Conservation (phyloP, 2,329 filamentous ascomycete species). For the Aspergillus sp. region DNA sequence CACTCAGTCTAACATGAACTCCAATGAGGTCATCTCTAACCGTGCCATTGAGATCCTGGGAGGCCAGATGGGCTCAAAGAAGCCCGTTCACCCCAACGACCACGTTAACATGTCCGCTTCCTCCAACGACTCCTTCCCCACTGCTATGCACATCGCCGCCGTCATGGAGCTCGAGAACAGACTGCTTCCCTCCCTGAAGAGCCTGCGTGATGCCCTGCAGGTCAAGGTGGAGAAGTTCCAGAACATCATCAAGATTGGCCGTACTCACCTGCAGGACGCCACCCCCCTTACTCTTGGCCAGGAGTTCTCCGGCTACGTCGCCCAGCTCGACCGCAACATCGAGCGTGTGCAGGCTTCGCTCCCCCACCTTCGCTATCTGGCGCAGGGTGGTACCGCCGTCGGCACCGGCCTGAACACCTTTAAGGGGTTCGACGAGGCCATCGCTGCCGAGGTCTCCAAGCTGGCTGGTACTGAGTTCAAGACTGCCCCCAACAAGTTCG, state of each 20-base stretch:
- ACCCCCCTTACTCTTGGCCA: conserved; percentile 93
- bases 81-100: conserved; percentile 98
- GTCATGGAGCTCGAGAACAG: conserved; percentile 87
- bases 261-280: conserved; percentile 95
- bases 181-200: conserved; percentile 78
- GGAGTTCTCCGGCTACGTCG: conserved; percentile 96
- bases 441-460: conserved; percentile 85
- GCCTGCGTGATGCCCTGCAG: conserved; percentile 79
- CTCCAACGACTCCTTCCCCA: conserved; percentile 99
- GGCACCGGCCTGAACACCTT: conserved; percentile 98
- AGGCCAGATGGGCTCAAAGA: conserved; percentile 92
- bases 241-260: conserved; percentile 97
- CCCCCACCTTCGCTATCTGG: conserved; percentile 80
- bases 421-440: conserved; percentile 89
- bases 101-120: conserved; percentile 99
- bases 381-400: conserved; percentile 94
- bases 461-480: conserved; percentile 92
- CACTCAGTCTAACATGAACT: conserved; percentile 99
- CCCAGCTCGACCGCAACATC: conserved; percentile 88
- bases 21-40: conserved; percentile 99
- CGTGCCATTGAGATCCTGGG: conserved; percentile 97
- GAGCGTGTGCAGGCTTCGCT: conserved; percentile 80
- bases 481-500: conserved; percentile 98
- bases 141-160: conserved; percentile 98
- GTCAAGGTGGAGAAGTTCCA: conserved; percentile 87